These are phyloP conservation scores for Excoecaria cochinchinensis DNA, from an alignment of 345 rosid species.

Conservation along the genomic window DNA sequence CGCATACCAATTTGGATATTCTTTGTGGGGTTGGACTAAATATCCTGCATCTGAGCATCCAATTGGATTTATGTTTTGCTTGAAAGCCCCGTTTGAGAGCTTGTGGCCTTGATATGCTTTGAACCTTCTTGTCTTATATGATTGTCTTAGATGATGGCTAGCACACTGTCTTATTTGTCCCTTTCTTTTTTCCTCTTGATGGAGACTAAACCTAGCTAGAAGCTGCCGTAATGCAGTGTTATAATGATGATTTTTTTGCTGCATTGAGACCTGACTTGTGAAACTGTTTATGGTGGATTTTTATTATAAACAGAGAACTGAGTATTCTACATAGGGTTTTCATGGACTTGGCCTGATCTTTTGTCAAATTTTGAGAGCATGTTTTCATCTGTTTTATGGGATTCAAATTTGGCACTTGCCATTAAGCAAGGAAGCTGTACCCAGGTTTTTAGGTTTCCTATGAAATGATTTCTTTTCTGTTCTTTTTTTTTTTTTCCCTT, in stretches of 20 bases:
- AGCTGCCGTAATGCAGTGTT: not conserved
- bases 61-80: slow-evolving; percentile 18
- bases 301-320: not conserved
- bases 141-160: slow-evolving; percentile 8
- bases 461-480: not conserved
- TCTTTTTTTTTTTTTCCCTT: no score
- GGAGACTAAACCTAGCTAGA: not conserved
- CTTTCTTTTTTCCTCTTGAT: not conserved
- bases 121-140: slow-evolving; percentile 5
- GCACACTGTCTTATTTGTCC: not conserved
- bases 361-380: not conserved
- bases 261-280: not conserved
- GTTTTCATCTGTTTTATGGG: not conserved
- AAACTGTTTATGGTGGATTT: not conserved
- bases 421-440: not conserved
- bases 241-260: not conserved
- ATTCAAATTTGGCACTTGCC: not conserved
- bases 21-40: slow-evolving; percentile 23
- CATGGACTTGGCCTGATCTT: not conserved
- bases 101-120: slow-evolving; percentile 12
- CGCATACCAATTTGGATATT: slow-evolving; percentile 32
- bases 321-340: not conserved
- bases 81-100: slow-evolving; percentile 3
- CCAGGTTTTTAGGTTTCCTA: not conserved
- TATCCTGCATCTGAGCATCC: slow-evolving; percentile 26